A percentile compares a stretch with the other conserved stretches of the same genome.
Evolutionary conservation across 345 rosid species (phyloP).

Genomic region (Schrenkiella parvula): DNA sequence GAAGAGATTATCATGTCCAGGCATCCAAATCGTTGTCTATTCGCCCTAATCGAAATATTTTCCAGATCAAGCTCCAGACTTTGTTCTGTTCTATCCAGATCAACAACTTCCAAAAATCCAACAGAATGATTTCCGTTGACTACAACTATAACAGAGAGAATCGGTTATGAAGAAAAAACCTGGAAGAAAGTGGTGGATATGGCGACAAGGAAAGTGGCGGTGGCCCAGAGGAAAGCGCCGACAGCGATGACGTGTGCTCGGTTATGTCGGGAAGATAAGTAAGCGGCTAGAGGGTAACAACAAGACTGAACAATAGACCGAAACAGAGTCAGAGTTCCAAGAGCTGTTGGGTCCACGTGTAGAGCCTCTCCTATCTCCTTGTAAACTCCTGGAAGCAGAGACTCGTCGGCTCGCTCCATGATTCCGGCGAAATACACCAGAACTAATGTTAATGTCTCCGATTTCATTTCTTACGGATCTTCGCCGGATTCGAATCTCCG

Average conservation of each 20-base stretch:
- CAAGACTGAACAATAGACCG: slow-evolving; percentile 58
- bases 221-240: slow-evolving; percentile 68
- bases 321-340: slow-evolving; percentile 69
- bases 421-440: slow-evolving; percentile 86
- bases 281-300: slow-evolving; percentile 69
- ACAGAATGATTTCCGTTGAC: too few relatives aligned
- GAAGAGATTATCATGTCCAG: not conserved
- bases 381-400: slow-evolving; percentile 83
- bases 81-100: not conserved
- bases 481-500: too few relatives aligned
- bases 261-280: slow-evolving; percentile 44
- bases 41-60: not conserved
- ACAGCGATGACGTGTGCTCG: slow-evolving; percentile 66
- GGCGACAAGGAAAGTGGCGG: slow-evolving; percentile 65
- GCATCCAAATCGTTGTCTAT: not conserved
- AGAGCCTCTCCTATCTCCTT: slow-evolving; percentile 87
- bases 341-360: slow-evolving; percentile 74
- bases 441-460: slow-evolving; percentile 47
- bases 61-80: not conserved
- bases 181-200: slow-evolving; percentile 56
- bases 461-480: slow-evolving; percentile 32
- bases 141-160: too few relatives aligned
- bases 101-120: not conserved
- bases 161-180: slow-evolving; percentile 33
- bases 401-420: slow-evolving; percentile 93